phyloP scores from a whole-genome alignment of 176 grass and related monocot genomes.

The Zea luxurians region DNA sequence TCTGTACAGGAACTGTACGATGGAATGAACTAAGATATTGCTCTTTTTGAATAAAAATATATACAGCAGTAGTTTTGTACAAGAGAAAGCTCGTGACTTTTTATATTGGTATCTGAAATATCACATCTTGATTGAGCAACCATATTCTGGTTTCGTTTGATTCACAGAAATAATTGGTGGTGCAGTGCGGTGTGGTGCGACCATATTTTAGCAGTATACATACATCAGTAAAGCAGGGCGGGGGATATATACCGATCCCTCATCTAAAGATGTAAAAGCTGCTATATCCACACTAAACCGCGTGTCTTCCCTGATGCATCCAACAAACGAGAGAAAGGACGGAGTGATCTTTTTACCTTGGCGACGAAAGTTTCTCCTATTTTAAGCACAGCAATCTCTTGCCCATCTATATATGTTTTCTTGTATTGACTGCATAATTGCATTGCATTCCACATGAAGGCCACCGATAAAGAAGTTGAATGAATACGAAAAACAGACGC shows the following conservation, averaged over 20 bases:
- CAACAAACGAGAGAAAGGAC: constrained; percentile 42
- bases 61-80: background rate
- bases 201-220: background rate
- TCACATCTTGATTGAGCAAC: constrained; percentile 29
- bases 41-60: background rate
- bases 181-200: no score
- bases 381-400: constrained; percentile 17
- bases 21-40: constrained; percentile 25
- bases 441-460: background rate
- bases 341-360: constrained; percentile 60
- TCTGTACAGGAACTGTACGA: background rate
- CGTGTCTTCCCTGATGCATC: constrained; percentile 57
- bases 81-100: constrained; percentile 11
- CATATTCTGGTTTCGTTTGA: constrained; percentile 18
- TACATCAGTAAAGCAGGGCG: constrained; percentile 23
- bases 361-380: constrained; percentile 42
- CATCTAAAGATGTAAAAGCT: constrained; percentile 18
- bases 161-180: background rate
- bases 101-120: constrained; percentile 28
- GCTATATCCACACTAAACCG: constrained; percentile 50
- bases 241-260: constrained; percentile 27
- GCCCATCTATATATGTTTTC: background rate
- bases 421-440: constrained; percentile 12
- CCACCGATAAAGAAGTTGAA: background rate
- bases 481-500: no score